Conservation (phyloP, 345 rosid species). For the Boechera retrofracta region DNA sequence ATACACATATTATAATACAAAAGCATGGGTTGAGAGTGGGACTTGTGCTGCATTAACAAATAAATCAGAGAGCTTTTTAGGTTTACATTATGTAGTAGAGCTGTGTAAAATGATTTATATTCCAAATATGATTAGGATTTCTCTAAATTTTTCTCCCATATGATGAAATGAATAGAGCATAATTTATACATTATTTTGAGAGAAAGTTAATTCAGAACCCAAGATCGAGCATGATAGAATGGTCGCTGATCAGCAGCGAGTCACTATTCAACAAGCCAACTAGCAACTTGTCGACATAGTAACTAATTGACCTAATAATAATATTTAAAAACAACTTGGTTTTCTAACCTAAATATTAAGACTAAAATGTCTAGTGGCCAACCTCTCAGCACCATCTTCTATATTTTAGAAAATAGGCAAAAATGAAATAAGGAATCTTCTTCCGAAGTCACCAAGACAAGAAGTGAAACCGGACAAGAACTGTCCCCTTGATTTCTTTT, state of each 20-base stretch:
- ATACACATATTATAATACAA: not conserved
- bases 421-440: constrained; percentile 23
- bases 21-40: constrained; percentile 35
- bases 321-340: not conserved
- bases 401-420: not conserved
- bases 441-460: constrained; percentile 29
- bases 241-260: not conserved
- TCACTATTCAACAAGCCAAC: not conserved
- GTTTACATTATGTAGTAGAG: constrained; percentile 18
- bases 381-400: constrained; percentile 32
- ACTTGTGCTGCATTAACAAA: constrained; percentile 14
- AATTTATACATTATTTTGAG: not conserved
- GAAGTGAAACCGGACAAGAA: constrained; percentile 34
- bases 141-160: not conserved
- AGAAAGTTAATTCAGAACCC: not conserved
- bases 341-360: not conserved
- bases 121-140: not conserved
- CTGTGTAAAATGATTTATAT: constrained; percentile 38
- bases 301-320: not conserved
- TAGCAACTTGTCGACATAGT: constrained; percentile 1
- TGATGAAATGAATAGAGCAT: not conserved
- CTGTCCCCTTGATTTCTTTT: constrained; percentile 37
- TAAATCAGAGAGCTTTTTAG: constrained; percentile 10
- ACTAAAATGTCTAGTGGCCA: constrained; percentile 34
- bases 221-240: not conserved